A percentile compares a stretch with the other conserved stretches of the same genome.
Conservation (phyloP, 768 basidiomycete genomes). For the Tricholoma saponaceum region DNA sequence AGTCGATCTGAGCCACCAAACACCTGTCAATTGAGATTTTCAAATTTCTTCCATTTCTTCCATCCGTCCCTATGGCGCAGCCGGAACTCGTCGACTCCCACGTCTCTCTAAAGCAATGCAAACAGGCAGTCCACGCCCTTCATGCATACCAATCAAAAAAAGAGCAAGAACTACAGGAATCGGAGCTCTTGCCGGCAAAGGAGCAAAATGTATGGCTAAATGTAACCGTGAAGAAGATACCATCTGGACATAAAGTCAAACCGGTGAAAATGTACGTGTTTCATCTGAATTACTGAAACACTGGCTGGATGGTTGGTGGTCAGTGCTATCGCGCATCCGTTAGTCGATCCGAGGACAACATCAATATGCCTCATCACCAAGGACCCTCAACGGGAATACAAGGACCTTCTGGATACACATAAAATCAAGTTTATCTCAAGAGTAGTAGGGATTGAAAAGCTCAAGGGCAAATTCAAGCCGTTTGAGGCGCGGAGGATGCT, state of each 20-base stretch:
- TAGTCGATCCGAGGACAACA: conserved; percentile 78
- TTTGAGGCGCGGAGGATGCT: conserved; percentile 81
- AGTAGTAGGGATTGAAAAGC: conserved; percentile 86
- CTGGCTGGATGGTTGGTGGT: conserved; percentile 19
- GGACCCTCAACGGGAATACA: conserved; percentile 94
- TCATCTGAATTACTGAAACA: conserved; percentile 2
- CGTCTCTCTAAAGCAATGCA: conserved; percentile 70
- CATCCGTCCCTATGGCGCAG: conserved; percentile 32
- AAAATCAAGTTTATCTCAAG: conserved; percentile 87
- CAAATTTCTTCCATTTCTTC: not conserved
- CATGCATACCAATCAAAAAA: conserved; percentile 64
- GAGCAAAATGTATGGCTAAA: conserved; percentile 90
- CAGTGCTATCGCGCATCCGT: conserved; percentile 71
- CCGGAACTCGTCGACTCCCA: conserved; percentile 62
- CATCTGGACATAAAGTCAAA: conserved; percentile 70
- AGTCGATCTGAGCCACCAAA: too few species aligned
- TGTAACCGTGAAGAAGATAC: conserved; percentile 80
- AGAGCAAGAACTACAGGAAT: conserved; percentile 62
- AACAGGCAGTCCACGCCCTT: conserved; percentile 76
- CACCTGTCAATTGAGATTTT: conserved; percentile 15
- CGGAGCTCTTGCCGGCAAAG: conserved; percentile 68
- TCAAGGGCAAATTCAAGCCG: conserved; percentile 90
- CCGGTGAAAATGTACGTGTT: conserved; percentile 76
- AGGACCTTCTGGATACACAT: conserved; percentile 77
- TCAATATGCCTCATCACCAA: conserved; percentile 91